A percentile compares a stretch with the other conserved stretches of the same genome.
These are phyloP conservation scores for Thraustochytrium sp. DNA, from an alignment of 352 stramenopile genomes.

Conservation along the genomic window DNA sequence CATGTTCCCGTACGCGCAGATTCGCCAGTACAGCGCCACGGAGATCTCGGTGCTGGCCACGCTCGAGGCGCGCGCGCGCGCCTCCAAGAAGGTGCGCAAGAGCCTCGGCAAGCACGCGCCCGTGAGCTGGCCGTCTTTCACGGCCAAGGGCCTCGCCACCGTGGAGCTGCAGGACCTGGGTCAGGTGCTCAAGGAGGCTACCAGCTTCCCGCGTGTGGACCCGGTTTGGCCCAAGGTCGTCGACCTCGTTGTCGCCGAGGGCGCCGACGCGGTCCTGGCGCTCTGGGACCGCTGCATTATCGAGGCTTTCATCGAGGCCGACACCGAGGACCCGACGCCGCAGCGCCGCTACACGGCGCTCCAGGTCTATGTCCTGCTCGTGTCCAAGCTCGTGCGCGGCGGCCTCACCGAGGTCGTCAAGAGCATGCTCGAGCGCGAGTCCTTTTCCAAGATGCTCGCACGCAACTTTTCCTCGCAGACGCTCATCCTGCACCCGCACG, in stretches of 20 bases:
- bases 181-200: slow-evolving; percentile 72
- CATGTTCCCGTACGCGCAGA: neutral
- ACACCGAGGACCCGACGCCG: neutral
- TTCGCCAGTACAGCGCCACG: neutral
- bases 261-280: slow-evolving; percentile 85
- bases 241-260: slow-evolving; percentile 88
- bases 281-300: slow-evolving; percentile 88
- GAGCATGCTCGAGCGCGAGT: neutral
- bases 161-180: slow-evolving; percentile 86
- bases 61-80: neutral
- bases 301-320: slow-evolving; percentile 66
- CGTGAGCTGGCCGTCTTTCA: slow-evolving; percentile 76
- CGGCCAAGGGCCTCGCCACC: slow-evolving; percentile 75
- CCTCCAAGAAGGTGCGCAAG: neutral
- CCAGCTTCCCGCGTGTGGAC: slow-evolving; percentile 75
- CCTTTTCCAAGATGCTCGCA: neutral
- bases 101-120: slow-evolving; percentile 62
- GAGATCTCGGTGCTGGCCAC: neutral
- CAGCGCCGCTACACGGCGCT: neutral
- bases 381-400: neutral
- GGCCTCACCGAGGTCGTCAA: neutral
- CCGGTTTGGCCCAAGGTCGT: slow-evolving; percentile 69
- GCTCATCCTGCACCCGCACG: neutral
- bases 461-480: neutral
- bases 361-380: neutral